Evolutionary conservation across 345 rosid genomes (phyloP).

Genomic region (Arabidopsis arenosa): DNA sequence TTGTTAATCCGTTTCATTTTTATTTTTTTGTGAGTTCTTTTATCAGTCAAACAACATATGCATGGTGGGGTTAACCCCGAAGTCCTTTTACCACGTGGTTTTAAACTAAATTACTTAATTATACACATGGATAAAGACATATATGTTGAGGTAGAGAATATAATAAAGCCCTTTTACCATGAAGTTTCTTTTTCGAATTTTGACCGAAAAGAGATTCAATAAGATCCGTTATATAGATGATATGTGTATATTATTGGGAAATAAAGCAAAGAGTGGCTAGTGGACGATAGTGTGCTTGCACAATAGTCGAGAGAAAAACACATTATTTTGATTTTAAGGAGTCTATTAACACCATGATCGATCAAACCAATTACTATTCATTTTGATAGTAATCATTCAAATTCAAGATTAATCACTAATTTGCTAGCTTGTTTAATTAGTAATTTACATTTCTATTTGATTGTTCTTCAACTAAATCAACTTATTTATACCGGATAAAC

Average conservation of each 20-base stretch:
- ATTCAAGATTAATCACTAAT: slow-evolving; percentile 3
- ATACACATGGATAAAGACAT: slow-evolving; percentile 25
- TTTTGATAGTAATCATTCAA: not conserved
- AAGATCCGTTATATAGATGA: slow-evolving; percentile 39
- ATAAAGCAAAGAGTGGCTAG: slow-evolving; percentile 38
- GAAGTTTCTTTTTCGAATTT: slow-evolving; percentile 40
- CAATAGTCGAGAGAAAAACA: slow-evolving; percentile 42
- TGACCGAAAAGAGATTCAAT: slow-evolving; percentile 47
- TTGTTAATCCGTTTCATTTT: not conserved
- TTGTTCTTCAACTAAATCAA: not conserved
- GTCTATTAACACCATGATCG: slow-evolving; percentile 5
- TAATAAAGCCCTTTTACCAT: slow-evolving; percentile 46
- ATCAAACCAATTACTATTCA: slow-evolving; percentile 2
- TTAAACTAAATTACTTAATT: slow-evolving; percentile 23
- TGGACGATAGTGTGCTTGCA: slow-evolving; percentile 45
- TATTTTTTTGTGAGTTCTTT: not conserved
- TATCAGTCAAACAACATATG: slow-evolving; percentile 38
- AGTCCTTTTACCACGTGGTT: slow-evolving; percentile 42
- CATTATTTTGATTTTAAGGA: slow-evolving; percentile 20
- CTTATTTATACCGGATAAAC: not conserved
- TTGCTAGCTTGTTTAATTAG: slow-evolving; percentile 1
- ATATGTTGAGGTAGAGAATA: slow-evolving; percentile 31
- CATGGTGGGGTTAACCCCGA: slow-evolving; percentile 40
- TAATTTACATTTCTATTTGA: slow-evolving; percentile 13
- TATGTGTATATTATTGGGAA: slow-evolving; percentile 31